phyloP scores from a whole-genome alignment of 306 rosid species.

The Trifolium fragiferum region DNA sequence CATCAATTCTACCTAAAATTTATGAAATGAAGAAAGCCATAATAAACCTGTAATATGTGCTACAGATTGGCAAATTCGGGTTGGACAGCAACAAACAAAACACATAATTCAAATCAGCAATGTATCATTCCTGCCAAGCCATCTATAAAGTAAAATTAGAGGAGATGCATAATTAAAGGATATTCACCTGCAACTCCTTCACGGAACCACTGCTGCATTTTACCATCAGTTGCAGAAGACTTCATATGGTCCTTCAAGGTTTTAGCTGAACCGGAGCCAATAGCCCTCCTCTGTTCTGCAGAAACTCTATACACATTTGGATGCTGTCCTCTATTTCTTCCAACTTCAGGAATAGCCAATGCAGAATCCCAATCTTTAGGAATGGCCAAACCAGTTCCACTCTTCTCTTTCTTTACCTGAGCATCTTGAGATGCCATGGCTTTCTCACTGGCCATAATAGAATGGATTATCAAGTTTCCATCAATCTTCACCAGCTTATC shows the following conservation, averaged over 20 bases:
- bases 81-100: slow-evolving; percentile 19
- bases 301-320: slow-evolving; percentile 58
- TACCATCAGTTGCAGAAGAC: slow-evolving; percentile 79
- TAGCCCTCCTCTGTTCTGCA: slow-evolving; percentile 67
- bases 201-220: slow-evolving; percentile 95
- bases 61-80: not conserved
- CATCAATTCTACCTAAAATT: slow-evolving; percentile 22
- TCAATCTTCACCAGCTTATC: slow-evolving; percentile 93
- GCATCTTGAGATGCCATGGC: slow-evolving; percentile 65
- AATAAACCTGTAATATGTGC: slow-evolving; percentile 8
- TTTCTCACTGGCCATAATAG: slow-evolving; percentile 92
- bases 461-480: slow-evolving; percentile 94
- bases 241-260: slow-evolving; percentile 61
- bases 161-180: slow-evolving; percentile 7
- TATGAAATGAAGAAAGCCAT: not conserved
- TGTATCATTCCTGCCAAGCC: slow-evolving; percentile 21
- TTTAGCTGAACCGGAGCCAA: slow-evolving; percentile 63
- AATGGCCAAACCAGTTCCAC: slow-evolving; percentile 70
- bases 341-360: slow-evolving; percentile 73
- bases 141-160: slow-evolving; percentile 9
- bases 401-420: slow-evolving; percentile 49
- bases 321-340: slow-evolving; percentile 66
- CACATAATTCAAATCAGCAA: slow-evolving; percentile 30
- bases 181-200: slow-evolving; percentile 91
- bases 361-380: slow-evolving; percentile 65